These are phyloP conservation scores for Aspergillus ruber DNA, from an alignment of 2,329 filamentous ascomycete species.

Conservation along the genomic window DNA sequence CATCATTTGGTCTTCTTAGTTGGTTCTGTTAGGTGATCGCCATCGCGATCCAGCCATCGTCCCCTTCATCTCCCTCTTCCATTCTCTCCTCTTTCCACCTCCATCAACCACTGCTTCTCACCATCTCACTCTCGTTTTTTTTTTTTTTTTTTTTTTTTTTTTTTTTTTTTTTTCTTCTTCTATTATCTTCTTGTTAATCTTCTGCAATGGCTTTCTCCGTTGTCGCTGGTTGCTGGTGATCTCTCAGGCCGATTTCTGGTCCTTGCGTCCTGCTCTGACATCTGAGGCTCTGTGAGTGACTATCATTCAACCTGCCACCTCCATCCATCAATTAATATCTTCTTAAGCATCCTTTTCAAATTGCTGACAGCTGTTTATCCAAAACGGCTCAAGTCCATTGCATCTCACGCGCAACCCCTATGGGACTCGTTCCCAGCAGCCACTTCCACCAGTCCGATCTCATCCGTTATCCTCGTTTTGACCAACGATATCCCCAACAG, in stretches of 20 bases:
- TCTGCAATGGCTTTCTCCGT: constrained; percentile 7
- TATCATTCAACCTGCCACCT: neutral
- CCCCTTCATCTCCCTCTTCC: constrained; percentile 1
- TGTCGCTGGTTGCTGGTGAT: constrained; percentile 10
- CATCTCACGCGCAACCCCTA: constrained; percentile 19
- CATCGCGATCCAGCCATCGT: neutral
- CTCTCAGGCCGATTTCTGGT: constrained; percentile 11
- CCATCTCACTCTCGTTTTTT: constrained; percentile 4
- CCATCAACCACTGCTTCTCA: constrained; percentile 3
- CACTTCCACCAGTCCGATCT: neutral
- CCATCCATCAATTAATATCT: neutral
- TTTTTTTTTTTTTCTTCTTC: constrained; percentile 7
- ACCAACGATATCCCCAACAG: constrained; percentile 13
- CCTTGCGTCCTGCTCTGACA: constrained; percentile 1
- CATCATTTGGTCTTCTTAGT: neutral
- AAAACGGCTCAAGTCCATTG: too few species aligned
- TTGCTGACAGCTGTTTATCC: too few species aligned
- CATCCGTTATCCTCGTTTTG: neutral
- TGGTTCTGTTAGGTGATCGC: neutral
- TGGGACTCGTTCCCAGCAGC: constrained; percentile 61
- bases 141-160: constrained; percentile 8
- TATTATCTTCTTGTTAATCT: constrained; percentile 3
- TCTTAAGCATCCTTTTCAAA: neutral
- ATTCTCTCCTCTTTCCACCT: constrained; percentile 6
- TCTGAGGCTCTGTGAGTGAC: neutral